Evolutionary conservation across 192 early-diverging fungal species (phyloP), one percentile per base, ranked within the genome.

Genomic region (Coemansia sp.): DNA sequence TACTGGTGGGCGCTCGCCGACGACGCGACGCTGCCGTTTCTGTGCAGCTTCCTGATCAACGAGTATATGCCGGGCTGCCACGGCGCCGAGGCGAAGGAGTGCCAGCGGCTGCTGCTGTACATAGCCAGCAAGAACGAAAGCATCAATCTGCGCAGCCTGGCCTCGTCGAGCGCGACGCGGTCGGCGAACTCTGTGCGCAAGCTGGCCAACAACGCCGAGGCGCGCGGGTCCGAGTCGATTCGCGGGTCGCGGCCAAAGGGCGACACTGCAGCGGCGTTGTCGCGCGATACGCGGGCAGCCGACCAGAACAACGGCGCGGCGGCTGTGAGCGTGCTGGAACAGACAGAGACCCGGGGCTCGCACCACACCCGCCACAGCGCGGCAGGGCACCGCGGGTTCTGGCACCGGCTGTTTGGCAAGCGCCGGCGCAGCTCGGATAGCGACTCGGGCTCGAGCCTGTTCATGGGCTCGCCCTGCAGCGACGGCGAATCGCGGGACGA

Each of bases 1-100:
- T 91, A 92, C 62, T 91, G 84, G 72, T 80, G 78, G 28, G 69
- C 84, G 12, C 73, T 74, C 28, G 73, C 85, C 23, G 85, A 89
- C 29, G 57, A 42, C 27, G 10, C 44, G 6, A 29, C 33, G 24
- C 44, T 82, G 49, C 38, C 30, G 3, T 58, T 45, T 18, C 40
- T 83, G 62, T 69, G 68, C 38, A 49, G 59, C 12, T 83, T 65
- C 30, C 23, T 75, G 31, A 16, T 66, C n/a, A 69, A 66, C 48
- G 64, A 66, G 33, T 66, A 65, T 32, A 33, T 78, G 52, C 66
- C 63, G 0, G 25, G 18, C 1, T 54, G 57, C 27, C 66, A 57
- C 5, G 71, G 68, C 60, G 38, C 22, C 30, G 27, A 54, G 10
- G 67, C 53, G 0, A 77, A 61, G 33, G 71, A 81, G 29, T 76